Evolutionary conservation across 768 basidiomycete genomes (phyloP).

Genomic region (Xerocomellus amylosporus): DNA sequence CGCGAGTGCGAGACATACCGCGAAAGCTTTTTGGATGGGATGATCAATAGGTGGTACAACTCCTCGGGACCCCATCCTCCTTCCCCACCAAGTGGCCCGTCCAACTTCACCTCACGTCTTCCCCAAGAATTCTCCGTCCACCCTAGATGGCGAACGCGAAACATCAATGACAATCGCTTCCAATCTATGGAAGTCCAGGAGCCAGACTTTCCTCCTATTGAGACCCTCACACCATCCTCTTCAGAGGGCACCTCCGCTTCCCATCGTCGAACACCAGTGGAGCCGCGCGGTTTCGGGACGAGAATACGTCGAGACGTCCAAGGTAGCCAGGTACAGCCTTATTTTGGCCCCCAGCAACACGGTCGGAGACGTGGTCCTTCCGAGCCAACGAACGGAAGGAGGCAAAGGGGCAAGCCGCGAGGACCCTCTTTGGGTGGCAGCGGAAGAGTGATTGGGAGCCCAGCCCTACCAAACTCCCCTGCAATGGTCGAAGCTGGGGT

Average conservation of each 20-base stretch:
- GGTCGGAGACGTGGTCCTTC: slow-evolving; percentile 4
- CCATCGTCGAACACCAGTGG: slow-evolving; percentile 9
- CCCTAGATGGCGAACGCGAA: slow-evolving; percentile 17
- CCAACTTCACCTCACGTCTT: background rate
- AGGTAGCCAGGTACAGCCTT: background rate
- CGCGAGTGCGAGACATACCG: slow-evolving; percentile 5
- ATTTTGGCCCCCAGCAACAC: background rate
- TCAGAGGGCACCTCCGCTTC: slow-evolving; percentile 1
- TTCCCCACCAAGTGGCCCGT: background rate
- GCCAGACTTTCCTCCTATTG: slow-evolving; percentile 15
- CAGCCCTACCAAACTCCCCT: background rate
- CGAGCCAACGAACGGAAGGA: slow-evolving; percentile 3
- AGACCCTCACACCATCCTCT: slow-evolving; percentile 15
- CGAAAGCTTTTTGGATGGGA: slow-evolving; percentile 10
- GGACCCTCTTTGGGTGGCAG: background rate
- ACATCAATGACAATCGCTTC: background rate
- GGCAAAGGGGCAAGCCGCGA: background rate
- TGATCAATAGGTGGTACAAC: slow-evolving; percentile 14
- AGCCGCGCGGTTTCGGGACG: slow-evolving; percentile 6
- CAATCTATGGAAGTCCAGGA: background rate
- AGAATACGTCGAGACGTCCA: background rate
- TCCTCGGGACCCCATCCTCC: background rate
- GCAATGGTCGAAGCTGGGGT: background rate
- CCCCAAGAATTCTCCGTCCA: slow-evolving; percentile 10
- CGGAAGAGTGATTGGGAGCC: background rate